These are phyloP conservation scores for Tagetes patula DNA, from an alignment of 129 eudicot species.

Conservation along the genomic window DNA sequence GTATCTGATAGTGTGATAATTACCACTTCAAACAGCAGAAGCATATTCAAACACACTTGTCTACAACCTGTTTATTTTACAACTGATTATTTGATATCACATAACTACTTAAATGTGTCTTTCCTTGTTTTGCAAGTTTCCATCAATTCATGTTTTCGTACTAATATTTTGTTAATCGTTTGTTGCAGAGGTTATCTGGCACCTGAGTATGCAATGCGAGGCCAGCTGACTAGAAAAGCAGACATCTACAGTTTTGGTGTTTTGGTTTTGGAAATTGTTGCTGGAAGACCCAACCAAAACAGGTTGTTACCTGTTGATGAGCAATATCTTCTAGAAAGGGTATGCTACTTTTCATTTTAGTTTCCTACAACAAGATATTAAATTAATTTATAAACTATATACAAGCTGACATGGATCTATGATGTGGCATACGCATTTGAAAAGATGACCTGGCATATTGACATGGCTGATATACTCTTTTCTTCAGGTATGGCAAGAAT, in stretches of 20 bases:
- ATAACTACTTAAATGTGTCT: neutral
- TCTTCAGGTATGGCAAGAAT: conserved; percentile 70
- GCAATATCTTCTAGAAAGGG: conserved; percentile 81
- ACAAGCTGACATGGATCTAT: neutral
- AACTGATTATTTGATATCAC: neutral
- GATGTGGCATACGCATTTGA: neutral
- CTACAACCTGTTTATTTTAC: neutral
- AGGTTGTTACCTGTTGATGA: conserved; percentile 60
- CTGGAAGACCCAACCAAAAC: conserved; percentile 75
- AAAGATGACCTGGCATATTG: conserved; percentile 5
- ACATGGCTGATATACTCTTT: conserved; percentile 22
- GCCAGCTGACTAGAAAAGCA: conserved; percentile 87
- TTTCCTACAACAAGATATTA: conserved; percentile 13
- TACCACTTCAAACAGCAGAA: neutral
- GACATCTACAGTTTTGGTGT: conserved; percentile 91
- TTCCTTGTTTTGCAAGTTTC: conserved; percentile 8
- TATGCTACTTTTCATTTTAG: conserved; percentile 32
- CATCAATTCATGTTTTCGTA: neutral
- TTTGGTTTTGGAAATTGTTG: conserved; percentile 81
- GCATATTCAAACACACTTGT: neutral
- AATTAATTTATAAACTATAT: neutral
- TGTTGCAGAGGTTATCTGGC: conserved; percentile 89
- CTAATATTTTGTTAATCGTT: conserved; percentile 14
- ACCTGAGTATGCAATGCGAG: conserved; percentile 90
- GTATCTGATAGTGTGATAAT: neutral